Evolutionary conservation across 2,329 filamentous ascomycete species (phyloP), one percentile per base, ranked within the genome.

Genomic region (Ophiostoma triangulosporum): DNA sequence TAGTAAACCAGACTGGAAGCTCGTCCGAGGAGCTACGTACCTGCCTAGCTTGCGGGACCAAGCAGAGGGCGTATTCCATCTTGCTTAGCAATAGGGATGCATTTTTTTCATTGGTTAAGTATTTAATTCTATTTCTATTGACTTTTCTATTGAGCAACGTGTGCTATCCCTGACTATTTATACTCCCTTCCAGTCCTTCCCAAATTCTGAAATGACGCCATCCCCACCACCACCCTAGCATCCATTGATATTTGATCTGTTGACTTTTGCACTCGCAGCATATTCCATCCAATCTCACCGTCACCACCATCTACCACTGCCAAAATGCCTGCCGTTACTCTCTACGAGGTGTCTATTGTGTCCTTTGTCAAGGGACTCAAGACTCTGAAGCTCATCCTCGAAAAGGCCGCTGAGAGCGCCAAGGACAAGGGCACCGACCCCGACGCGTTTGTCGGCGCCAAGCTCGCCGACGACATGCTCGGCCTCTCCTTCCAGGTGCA

Each of bases 401-500:
- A 57, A 14, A 67, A 65, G 59, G 63, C 64, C 24, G 56, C 62
- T 43, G 49, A 59, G 32, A 57, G 66, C 43, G 61, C 63, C 50
- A 61, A 64, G 35, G 60, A 60, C 17, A 58, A 62, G 36, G 59
- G 59, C 32, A 32, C 60, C 35, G 59, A 62, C 38, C 49, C 58
- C 20, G 59, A 62, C 52, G 52, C 56, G 8, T 63, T 63, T 49
- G 57, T 60, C 48, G 26, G 53, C 14, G 58, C 62, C 22, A 55
- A 60, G 4, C 61, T 70, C 2, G 38, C 54, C 40, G 60, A 63
- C 2, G 68, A 69, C 61, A 69, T 70, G 64, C 57, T 60, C 14
- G 65, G 66, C 14, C 61, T 71, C 20, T 57, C 50, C 33, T 66
- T 66, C 60, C 68, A 70, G 54, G 59, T 70, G 14, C 62, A 64